Base-by-base conservation (phyloP, 2,329 filamentous ascomycete genomes). In the Diaporthe batatas region DNA sequence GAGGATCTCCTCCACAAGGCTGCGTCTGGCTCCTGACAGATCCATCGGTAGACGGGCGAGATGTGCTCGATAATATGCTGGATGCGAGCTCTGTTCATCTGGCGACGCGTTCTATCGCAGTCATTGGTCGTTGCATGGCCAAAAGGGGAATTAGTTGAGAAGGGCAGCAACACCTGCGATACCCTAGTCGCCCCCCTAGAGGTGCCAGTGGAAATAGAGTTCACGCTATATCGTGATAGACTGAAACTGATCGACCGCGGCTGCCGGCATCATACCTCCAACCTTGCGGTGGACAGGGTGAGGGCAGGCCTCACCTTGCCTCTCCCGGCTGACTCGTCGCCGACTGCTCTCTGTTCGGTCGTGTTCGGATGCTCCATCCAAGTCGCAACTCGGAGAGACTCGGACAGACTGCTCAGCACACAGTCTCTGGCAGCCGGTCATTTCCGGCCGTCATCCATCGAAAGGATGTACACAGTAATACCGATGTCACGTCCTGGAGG, bases 1-100 rank as follows among this genome's bases (percentile, higher is more conserved):
- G 44, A 70, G 39, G 68, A 62, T 70, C 68, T 62, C 55, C 55
- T 70, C 68, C 68, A 70, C 68, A 70, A 70, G 68, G 68, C 68
- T 70, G 68, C 68, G 47, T 70, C 68, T 44, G 58, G 16, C 58
- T 62, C 55, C 55, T 70, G 34, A 39, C 34, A 58, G 68, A 70
- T 70, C 55, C 53, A 23, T 59, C 23, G 68, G 54, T 39, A 70
- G 68, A 70, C 32, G 62, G 29, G 44, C 44, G 34, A 49, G 23
- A 42, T 70, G 68, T 57, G 25, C 32, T 70, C 53, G 68, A 53
- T 18, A 42, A 32, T 23, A 47, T 62, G 7, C 34, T 32, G 51
- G 25, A 53, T 39, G 44, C 32, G 42, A 62, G 68, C 68, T 59
- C 23, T 47, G 54, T 70, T 25, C 55, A 62, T 55, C 53, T 29